Conservation (phyloP, 306 rosid genomes). For the Abrus pulchellus region DNA sequence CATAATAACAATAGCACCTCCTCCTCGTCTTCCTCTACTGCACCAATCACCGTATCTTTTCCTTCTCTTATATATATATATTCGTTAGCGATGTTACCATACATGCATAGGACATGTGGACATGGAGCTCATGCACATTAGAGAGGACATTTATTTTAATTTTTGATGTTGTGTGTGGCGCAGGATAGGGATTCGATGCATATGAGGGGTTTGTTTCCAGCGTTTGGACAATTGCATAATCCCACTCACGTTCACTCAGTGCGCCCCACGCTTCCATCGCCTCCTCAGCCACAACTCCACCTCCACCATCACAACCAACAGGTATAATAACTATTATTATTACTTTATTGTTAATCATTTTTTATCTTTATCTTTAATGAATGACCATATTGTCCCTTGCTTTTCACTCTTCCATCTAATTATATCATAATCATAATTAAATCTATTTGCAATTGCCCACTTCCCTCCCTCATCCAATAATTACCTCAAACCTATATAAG, state of each 20-base stretch:
- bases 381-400: slow-evolving; percentile 15
- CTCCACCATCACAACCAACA: slow-evolving; percentile 58
- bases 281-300: slow-evolving; percentile 61
- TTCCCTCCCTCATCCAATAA: slow-evolving; percentile 47
- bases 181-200: slow-evolving; percentile 84
- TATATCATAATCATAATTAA: not conserved
- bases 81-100: too few species aligned
- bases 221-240: slow-evolving; percentile 75
- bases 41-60: slow-evolving; percentile 61
- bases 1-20: slow-evolving; percentile 41
- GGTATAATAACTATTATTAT: slow-evolving; percentile 49
- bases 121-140: too few species aligned
- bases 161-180: not conserved
- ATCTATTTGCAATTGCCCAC: slow-evolving; percentile 12
- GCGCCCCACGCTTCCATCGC: slow-evolving; percentile 75
- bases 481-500: slow-evolving; percentile 44
- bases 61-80: too few species aligned
- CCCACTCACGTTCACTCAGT: slow-evolving; percentile 60
- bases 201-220: slow-evolving; percentile 69
- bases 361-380: not conserved
- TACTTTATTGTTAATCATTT: not conserved
- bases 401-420: not conserved
- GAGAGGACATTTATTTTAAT: too few species aligned
- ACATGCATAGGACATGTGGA: too few species aligned
- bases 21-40: slow-evolving; percentile 55